Conservation (phyloP, 306 rosid genomes). For the Lablab purpureus region DNA sequence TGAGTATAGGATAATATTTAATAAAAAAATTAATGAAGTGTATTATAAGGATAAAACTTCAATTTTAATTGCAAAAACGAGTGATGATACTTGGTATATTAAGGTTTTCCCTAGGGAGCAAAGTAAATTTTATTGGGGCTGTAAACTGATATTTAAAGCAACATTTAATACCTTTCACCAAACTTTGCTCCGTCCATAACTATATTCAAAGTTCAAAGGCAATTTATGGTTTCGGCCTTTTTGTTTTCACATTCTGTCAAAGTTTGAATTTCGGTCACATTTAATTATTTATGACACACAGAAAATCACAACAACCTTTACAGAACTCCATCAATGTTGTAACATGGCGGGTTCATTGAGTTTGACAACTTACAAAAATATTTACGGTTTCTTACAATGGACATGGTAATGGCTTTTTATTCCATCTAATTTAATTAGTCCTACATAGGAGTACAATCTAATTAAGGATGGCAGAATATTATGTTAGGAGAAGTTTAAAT, state of each 20-base stretch:
- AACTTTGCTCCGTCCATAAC: conserved; percentile 25
- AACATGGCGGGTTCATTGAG: conserved; percentile 24
- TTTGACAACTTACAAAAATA: background rate
- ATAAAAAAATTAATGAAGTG: no score
- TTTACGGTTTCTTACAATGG: no score
- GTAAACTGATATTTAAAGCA: conserved; percentile 22
- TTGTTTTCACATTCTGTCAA: conserved; percentile 33
- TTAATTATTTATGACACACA: conserved; percentile 16
- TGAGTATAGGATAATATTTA: no score
- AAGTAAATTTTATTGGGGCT: background rate
- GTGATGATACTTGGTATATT: no score
- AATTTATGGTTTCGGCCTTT: conserved; percentile 8
- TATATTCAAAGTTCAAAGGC: conserved; percentile 36
- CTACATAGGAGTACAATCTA: no score
- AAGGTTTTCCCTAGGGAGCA: no score
- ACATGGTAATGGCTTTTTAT: no score
- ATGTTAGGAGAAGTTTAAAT: no score
- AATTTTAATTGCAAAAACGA: no score
- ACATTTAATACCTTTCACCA: conserved; percentile 35
- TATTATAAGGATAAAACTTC: no score
- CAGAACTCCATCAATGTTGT: conserved; percentile 10
- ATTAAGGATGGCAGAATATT: no score
- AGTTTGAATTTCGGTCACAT: conserved; percentile 32
- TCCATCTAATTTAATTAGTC: no score
- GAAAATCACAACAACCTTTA: conserved; percentile 13